phyloP scores from a whole-genome alignment of 441 rosid species.

The Flueggea neowawraea region DNA sequence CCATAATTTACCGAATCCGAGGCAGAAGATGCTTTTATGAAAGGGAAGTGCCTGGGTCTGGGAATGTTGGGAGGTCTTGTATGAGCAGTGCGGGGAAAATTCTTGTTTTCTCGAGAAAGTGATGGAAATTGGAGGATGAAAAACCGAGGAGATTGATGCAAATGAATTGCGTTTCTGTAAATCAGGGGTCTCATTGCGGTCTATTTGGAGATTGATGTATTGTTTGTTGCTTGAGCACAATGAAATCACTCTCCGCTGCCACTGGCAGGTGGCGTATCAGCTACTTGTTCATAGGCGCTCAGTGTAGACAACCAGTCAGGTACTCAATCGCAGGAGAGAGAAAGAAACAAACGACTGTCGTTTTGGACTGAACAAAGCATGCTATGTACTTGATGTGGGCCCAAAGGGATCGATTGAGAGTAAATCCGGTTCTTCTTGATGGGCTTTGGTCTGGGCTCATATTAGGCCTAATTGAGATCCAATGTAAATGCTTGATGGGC shows the following conservation, averaged over 20 bases:
- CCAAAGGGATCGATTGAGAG: too few relatives aligned
- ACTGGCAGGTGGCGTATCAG: too few relatives aligned
- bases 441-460: too few relatives aligned
- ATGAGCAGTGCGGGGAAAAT: conserved; percentile 9
- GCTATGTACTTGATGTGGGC: too few relatives aligned
- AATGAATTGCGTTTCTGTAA: conserved; percentile 11
- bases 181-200: conserved; percentile 28
- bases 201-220: background rate
- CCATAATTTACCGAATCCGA: conserved; percentile 30
- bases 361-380: too few relatives aligned
- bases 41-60: conserved; percentile 7
- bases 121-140: conserved; percentile 28
- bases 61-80: conserved; percentile 13
- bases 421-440: too few relatives aligned
- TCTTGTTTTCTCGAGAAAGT: conserved; percentile 14
- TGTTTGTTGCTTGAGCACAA: background rate
- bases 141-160: conserved; percentile 20
- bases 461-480: too few relatives aligned
- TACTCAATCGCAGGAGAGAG: too few relatives aligned
- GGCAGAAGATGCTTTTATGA: conserved; percentile 16
- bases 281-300: too few relatives aligned
- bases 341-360: too few relatives aligned
- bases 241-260: background rate
- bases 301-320: too few relatives aligned
- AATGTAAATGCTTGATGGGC: too few relatives aligned